Base-by-base conservation (phyloP, 2,329 filamentous ascomycete species). In the Alternaria burnsii region DNA sequence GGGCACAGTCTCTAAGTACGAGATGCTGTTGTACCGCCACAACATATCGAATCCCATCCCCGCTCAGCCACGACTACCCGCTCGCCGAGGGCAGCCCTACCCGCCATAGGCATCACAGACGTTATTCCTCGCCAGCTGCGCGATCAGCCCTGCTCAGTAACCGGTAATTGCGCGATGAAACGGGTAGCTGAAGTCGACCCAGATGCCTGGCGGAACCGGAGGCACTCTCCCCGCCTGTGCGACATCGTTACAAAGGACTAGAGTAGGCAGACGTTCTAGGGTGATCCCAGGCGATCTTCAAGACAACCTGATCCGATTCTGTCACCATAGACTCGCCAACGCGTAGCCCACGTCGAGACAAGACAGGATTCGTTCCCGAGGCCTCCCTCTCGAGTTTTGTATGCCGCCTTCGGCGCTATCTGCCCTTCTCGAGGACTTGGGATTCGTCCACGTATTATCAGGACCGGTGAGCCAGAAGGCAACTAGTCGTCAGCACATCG, bases 381-480 rank as follows among this genome's bases (percentile, higher is more conserved):
- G 34, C n/a, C 36, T 24, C 50, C 34, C 24, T 20, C 2, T 28
- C 3, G 5, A 28, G 18, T 36, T 16, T n/a, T 16, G 2, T 24
- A 30, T 5, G 24, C 48, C 36, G 6, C n/a, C n/a, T 28, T 20
- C 16, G 4, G 34, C 22, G 48, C 24, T 11, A 26, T 18, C 16
- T n/a, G 34, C 22, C 4, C 14, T 41, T 14, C 9, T 14, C 12
- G 16, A 28, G 16, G 48, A 41, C 22, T 8, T 26, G 12, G 24
- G 36, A 51, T 36, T 56, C 34, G 54, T 28, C 44, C 36, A 43
- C 16, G 44, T 34, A 18, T 9, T 10, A 7, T 26, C 20, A 51
- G 43, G 34, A 51, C 36, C 54, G 54, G 54, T 56, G 36, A 42
- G 20, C 14, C 14, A 42, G 16, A 43, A 56, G 54, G 46, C 38